Evolutionary conservation across 2,329 filamentous ascomycete species (phyloP), one percentile per base, ranked within the genome.

Genomic region (Fusarium sp.): DNA sequence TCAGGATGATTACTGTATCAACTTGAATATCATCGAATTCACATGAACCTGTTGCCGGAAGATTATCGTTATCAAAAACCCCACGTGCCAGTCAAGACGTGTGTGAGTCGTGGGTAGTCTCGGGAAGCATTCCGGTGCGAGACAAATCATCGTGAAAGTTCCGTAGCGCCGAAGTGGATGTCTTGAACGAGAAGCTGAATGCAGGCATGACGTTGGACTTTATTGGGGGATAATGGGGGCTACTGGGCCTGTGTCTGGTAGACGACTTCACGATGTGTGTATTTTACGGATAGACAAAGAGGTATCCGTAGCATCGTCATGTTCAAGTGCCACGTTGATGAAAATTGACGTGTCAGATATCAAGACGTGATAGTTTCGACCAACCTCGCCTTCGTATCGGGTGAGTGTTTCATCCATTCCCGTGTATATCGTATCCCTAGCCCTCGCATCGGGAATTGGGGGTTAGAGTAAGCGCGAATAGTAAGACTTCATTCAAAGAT

Each of bases 121-220:
- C 50, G 49, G 54, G 52, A 61, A 36, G 36, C 31, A 38, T 65
- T 52, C 64, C 33, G 43, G 46, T 38, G 28, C 19, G 28, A 66
- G 55, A 47, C 44, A 66, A 44, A 42, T 31, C n/a, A 62, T 43
- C 21, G 21, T 24, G 39, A 55, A 42, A 26, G 52, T 38, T 38
- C 66, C 65, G 38, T 40, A 57, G 19, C 26, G 31, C 34, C 34
- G 43, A 57, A 28, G 19, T 53, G 56, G 33, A 54, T 21, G 33
- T 51, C 26, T 40, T 44, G 39, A n/a, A 19, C 31, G 28, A 14
- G 21, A 31, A 46, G 19, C 40, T 31, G 47, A 36, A 47, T 38
- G 44, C 19, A 52, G 38, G 36, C n/a, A 34, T 39, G 47, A 22
- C 40, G 54, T 65, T 40, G n/a, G 38, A 22, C 22, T 28, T 36